A percentile compares a stretch with the other conserved stretches of the same genome.
phyloP scores from a whole-genome alignment of 2,329 filamentous ascomycete genomes.

The Arthrobotrys iridis region DNA sequence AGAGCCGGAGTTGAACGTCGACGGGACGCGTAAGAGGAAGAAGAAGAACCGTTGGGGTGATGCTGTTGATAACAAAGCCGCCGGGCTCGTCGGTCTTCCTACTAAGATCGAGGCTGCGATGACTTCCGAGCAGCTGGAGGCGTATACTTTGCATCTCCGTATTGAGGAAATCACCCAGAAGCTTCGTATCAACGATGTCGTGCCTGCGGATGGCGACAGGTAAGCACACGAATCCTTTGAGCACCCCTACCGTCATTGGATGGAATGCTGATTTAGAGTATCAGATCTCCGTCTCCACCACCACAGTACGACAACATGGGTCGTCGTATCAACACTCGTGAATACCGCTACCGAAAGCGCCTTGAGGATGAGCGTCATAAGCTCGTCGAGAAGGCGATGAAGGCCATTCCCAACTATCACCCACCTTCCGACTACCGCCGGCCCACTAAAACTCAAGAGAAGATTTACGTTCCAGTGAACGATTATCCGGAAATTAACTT shows the following conservation, averaged over 20 bases:
- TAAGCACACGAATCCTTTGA: constrained; percentile 65
- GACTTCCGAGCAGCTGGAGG: constrained; percentile 97
- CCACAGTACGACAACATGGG: constrained; percentile 99
- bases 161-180: constrained; percentile 99
- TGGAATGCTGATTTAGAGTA: constrained; percentile 14
- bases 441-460: constrained; percentile 99
- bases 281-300: constrained; percentile 90
- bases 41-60: constrained; percentile 99
- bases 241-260: constrained; percentile 12
- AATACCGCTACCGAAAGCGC: constrained; percentile 97
- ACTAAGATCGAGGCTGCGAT: constrained; percentile 97
- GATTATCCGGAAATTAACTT: constrained; percentile 99
- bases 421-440: constrained; percentile 98
- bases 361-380: constrained; percentile 99
- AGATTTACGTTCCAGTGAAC: constrained; percentile 99
- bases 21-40: constrained; percentile 89
- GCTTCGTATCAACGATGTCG: constrained; percentile 97
- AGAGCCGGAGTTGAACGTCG: constrained; percentile 66
- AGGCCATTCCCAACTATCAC: constrained; percentile 99
- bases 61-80: constrained; percentile 96
- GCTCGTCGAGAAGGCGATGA: constrained; percentile 98
- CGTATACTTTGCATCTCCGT: constrained; percentile 92
- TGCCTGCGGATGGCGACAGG: constrained; percentile 95
- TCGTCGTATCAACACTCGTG: constrained; percentile 98
- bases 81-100: constrained; percentile 94